Evolutionary conservation across 768 basidiomycete genomes (phyloP), one percentile per base, ranked within the genome.

Genomic region (Amanita inopinata): DNA sequence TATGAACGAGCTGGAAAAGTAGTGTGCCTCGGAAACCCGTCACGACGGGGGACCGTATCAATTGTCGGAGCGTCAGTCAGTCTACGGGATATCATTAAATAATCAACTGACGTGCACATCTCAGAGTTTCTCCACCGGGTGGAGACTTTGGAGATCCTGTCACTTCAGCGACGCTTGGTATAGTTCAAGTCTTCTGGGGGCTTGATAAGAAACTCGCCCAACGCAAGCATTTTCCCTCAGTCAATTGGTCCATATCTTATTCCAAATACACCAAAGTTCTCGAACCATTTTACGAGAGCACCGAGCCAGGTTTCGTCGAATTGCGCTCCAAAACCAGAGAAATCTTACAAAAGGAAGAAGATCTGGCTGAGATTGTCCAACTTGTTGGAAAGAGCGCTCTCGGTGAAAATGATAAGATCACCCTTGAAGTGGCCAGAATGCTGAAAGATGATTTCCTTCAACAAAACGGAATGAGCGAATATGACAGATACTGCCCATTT

Each of bases 121-220:
- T 23, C 54, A 94, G 92, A 48, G 96, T 99, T 12, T 97, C 93
- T 3, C 96, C 96, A 45, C 96, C 96, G 34, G 96, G 96, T 63
- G 96, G 96, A 62, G 96, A 99, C 58, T 97, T 97, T 66, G 96
- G 96, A 8, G 96, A 99, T 63, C 96, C 96, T 25, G 96, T 99
- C 46, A 98, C 94, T 5, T 82, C 92, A 33, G 89, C 96, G 25
- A 99, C 96, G 2, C 84, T 99, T 43, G 80, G 92, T 70, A 99
- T 99, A 57, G 96, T 99, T 7, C 96, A 98, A 57, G 96, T 98
- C 51, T 99, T 99, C 77, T 99, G 96, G 96, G 96, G 96, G 61
- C 77, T 99, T 19, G 96, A 98, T 67, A 99, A 99, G 80, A 92
- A 94, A 60, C 80, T 98, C 46, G 96, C 96, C 2, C 96, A 98